Evolutionary conservation across 2,329 filamentous ascomycete genomes (phyloP).

Genomic region (Proliferodiscus dingleyae): DNA sequence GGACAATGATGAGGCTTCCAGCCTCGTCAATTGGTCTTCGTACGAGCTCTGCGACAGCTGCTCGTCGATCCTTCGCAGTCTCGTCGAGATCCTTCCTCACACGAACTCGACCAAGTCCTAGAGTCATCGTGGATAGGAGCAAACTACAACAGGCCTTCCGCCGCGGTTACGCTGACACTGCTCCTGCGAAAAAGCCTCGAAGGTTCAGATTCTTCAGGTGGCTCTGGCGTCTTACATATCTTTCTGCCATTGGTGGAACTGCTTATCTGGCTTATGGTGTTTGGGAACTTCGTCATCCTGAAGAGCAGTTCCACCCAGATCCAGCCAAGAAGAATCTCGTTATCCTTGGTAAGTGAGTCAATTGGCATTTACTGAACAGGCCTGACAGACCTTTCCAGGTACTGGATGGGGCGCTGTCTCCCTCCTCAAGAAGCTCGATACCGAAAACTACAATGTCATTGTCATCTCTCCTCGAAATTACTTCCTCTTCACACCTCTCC

Average conservation of each 20-base stretch:
- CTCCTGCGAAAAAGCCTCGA: conserved; percentile 43
- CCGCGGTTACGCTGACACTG: conserved; percentile 37
- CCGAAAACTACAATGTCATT: conserved; percentile 97
- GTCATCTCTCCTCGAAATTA: conserved; percentile 98
- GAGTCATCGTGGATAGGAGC: conserved; percentile 20
- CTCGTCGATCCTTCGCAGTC: conserved; percentile 27
- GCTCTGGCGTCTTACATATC: conserved; percentile 77
- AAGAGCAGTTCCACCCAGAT: conserved; percentile 73
- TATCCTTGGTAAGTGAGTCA: conserved; percentile 66
- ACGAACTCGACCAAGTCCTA: conserved; percentile 24
- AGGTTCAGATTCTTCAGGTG: conserved; percentile 70
- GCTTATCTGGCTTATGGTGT: conserved; percentile 75
- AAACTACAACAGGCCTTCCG: conserved; percentile 37
- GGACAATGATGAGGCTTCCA: conserved; percentile 29
- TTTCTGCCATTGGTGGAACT: conserved; percentile 64
- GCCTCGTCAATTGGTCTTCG: conserved; percentile 29
- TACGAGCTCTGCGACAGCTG: conserved; percentile 8
- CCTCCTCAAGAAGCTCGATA: conserved; percentile 96
- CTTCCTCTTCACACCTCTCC: conserved; percentile 97
- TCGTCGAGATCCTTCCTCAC: conserved; percentile 22
- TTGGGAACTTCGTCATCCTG: conserved; percentile 76
- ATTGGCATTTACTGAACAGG: conserved; percentile 6
- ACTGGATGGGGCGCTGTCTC: conserved; percentile 96
- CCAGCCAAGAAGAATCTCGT: conserved; percentile 95
- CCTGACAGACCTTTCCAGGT: conserved; percentile 47